phyloP scores from a whole-genome alignment of 129 eudicot species.

The Sambucus nigra region DNA sequence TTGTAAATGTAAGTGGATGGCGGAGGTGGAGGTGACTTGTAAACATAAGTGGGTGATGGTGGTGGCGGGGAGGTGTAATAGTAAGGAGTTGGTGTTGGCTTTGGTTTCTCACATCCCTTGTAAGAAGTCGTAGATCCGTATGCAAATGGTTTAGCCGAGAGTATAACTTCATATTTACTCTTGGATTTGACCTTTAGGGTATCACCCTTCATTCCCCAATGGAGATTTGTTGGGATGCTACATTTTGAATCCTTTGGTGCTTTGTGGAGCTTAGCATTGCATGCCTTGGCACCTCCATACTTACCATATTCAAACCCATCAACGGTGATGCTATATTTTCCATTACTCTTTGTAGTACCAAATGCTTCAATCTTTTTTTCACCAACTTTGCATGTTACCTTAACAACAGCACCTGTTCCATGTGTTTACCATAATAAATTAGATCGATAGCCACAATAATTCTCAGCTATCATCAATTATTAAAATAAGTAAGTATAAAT shows the following conservation, averaged over 20 bases:
- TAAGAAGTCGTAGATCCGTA: constrained; percentile 48
- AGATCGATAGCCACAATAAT: no score
- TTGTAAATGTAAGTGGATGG: background rate
- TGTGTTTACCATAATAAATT: background rate
- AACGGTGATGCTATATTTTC: constrained; percentile 44
- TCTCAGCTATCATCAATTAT: no score
- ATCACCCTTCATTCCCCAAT: constrained; percentile 52
- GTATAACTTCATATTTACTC: constrained; percentile 37
- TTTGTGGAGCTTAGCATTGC: constrained; percentile 50
- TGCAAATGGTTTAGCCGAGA: constrained; percentile 56
- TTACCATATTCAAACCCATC: constrained; percentile 51
- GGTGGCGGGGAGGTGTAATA: constrained; percentile 25
- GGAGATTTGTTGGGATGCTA: constrained; percentile 44
- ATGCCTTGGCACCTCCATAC: constrained; percentile 63
- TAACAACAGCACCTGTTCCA: constrained; percentile 38
- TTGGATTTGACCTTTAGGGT: constrained; percentile 50
- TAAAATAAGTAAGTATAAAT: background rate
- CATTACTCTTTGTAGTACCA: constrained; percentile 54
- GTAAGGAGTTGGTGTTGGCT: constrained; percentile 27
- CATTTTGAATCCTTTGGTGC: constrained; percentile 49
- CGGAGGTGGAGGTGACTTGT: constrained; percentile 20
- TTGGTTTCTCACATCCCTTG: constrained; percentile 33
- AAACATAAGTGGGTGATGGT: constrained; percentile 3
- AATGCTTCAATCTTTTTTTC: constrained; percentile 37
- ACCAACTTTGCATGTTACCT: constrained; percentile 47